Base-by-base conservation (phyloP, 2,329 filamentous ascomycete species). In the Diplocarpon mali region DNA sequence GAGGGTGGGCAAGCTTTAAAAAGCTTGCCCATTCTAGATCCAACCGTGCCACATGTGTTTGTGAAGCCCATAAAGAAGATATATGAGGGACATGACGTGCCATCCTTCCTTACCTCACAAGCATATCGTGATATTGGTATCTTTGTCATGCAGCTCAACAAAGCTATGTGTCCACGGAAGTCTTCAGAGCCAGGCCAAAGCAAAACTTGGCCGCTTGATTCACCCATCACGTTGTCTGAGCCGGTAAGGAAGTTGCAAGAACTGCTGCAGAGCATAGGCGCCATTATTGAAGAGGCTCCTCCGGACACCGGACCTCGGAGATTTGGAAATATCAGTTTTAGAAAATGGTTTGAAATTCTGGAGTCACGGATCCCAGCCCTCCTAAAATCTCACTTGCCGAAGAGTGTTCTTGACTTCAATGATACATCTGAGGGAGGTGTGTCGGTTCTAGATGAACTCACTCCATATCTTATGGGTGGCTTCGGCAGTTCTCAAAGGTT, bases 291-390 rank as follows among this genome's bases (percentile, higher is more conserved):
- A 13, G 78, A 89, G 58, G 84, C 80, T 1, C 90, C 89, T 1
- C 90, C 90, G 0, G 84, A 93, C 57, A 77, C 79, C 6, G 89
- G 89, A 12, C 89, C 90, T 14, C 73, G 90, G 42, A 75, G 92
- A 50, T 98, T 96, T 61, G 92, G 92, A 29, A 98, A 98, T 62
- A 70, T 85, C 37, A 90, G 85, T 57, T 98, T 95, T 64, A 75
- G 89, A 27, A 85, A 71, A 53, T 98, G 92, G 90, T 76, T 83
- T 62, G 68, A 74, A 38, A 65, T 88, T 27, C 69, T 92, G 11
- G 78, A 81, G 53, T 71, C 76, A 43, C 69, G 74, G 13, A 65
- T 76, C 1, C 64, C 73, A 2, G 65, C 53, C 10, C 66, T 90
- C 2, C 64, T 89, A 20, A 62, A 68, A 32, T 68, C 76, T 47